Percentiles rank a stretch among this genome's conserved stretches.
These are phyloP conservation scores for Rhodotorula sp. DNA, from an alignment of 1,284 basidiomycete species.

Conservation along the genomic window DNA sequence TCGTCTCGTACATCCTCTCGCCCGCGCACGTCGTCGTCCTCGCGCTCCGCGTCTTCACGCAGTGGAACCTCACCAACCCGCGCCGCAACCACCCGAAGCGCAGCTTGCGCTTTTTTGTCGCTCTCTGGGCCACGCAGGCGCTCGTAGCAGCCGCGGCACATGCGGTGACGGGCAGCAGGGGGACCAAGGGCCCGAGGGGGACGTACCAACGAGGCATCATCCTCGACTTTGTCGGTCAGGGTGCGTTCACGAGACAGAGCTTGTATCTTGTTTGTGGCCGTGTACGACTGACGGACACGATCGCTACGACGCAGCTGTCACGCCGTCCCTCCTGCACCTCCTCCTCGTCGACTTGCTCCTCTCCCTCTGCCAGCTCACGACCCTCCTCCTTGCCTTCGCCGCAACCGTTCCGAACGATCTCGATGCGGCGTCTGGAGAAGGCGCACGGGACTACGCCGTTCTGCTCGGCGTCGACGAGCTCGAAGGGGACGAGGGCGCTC, in stretches of 20 bases:
- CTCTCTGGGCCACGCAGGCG: conserved; percentile 15
- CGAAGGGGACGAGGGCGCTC: neutral
- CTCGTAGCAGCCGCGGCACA: neutral
- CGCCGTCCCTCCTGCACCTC: conserved; percentile 15
- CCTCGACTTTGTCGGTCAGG: conserved; percentile 35
- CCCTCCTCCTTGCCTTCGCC: conserved; percentile 16
- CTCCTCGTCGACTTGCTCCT: conserved; percentile 15
- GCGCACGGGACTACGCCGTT: conserved; percentile 7
- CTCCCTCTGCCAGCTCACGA: conserved; percentile 16
- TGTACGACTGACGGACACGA: neutral
- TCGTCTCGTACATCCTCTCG: conserved; percentile 16
- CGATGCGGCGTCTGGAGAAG: conserved; percentile 10
- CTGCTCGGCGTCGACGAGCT: conserved; percentile 6
- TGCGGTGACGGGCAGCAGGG: conserved; percentile 12
- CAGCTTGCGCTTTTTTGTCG: conserved; percentile 18
- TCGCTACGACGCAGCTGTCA: neutral
- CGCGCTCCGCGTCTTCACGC: conserved; percentile 16
- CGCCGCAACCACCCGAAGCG: conserved; percentile 17
- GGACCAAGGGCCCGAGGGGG: conserved; percentile 28
- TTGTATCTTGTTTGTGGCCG: neutral
- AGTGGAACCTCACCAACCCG: conserved; percentile 26
- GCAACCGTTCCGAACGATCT: conserved; percentile 23
- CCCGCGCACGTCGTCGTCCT: conserved; percentile 23
- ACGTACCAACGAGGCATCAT: conserved; percentile 20
- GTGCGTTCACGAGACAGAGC: conserved; percentile 7